These are phyloP conservation scores for Balamuthia mandrillaris DNA, from an alignment of 208 protist genomes.

Conservation along the genomic window DNA sequence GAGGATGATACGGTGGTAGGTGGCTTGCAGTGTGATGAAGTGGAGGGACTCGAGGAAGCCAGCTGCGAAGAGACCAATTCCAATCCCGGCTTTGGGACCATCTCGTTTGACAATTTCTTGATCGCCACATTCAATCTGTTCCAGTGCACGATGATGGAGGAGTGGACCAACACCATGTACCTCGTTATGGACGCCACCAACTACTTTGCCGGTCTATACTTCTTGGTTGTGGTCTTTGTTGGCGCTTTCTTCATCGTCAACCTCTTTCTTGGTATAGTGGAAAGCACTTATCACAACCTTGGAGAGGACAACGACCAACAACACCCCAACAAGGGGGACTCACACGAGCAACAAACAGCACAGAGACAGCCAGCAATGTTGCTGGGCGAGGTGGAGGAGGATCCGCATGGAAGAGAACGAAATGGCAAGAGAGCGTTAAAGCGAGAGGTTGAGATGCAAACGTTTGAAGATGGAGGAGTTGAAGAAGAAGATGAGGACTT, in stretches of 20 bases:
- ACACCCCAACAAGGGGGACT: too few species aligned
- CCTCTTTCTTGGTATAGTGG: constrained; percentile 36
- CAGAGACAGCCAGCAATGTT: too few species aligned
- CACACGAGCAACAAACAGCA: too few species aligned
- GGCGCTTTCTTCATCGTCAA: constrained; percentile 44
- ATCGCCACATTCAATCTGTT: constrained; percentile 33
- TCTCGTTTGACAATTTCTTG: constrained; percentile 45
- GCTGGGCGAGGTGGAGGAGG: too few species aligned
- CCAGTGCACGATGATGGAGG: constrained; percentile 34
- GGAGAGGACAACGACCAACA: background rate
- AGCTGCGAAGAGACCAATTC: background rate
- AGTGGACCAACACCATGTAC: constrained; percentile 23
- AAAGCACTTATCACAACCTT: background rate
- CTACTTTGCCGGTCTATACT: background rate
- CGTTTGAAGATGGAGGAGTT: background rate
- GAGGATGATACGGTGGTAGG: background rate
- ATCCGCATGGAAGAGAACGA: too few species aligned
- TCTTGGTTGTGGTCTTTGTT: background rate
- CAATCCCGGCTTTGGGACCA: background rate
- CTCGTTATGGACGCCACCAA: background rate
- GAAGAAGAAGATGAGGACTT: background rate
- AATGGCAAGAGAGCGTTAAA: too few species aligned
- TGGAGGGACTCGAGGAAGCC: background rate
- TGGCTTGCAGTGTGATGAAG: background rate
- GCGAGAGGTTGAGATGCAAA: too few species aligned